Percentiles rank a stretch among this genome's conserved stretches.
These are phyloP conservation scores for Alternaria sp. DNA, from an alignment of 2,329 filamentous ascomycete species.

Conservation along the genomic window DNA sequence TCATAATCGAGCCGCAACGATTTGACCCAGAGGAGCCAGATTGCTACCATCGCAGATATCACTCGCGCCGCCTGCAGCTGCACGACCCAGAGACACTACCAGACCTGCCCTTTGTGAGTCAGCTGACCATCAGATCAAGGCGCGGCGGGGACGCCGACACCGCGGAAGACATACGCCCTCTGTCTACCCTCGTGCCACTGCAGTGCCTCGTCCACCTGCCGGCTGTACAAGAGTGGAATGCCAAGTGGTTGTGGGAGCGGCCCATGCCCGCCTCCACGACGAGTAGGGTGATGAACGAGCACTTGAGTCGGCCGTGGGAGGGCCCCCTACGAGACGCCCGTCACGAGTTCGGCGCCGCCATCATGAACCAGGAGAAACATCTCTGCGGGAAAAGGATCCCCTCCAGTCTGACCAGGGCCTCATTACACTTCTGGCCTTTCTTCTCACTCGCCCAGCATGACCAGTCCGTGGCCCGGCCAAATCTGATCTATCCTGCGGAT, in stretches of 20 bases:
- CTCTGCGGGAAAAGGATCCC: conserved; percentile 19
- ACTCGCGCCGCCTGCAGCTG: conserved; percentile 22
- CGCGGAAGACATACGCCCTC: conserved; percentile 23
- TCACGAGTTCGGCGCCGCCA: conserved; percentile 23
- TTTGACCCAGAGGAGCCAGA: conserved; percentile 15
- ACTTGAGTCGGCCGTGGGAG: conserved; percentile 22
- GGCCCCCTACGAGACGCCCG: conserved; percentile 22
- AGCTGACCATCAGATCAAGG: conserved; percentile 10
- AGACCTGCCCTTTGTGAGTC: conserved; percentile 19
- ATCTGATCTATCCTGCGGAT: conserved; percentile 21
- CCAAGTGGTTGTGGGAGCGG: conserved; percentile 21
- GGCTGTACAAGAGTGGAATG: conserved; percentile 18
- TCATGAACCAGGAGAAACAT: conserved; percentile 19
- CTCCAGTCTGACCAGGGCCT: conserved; percentile 15
- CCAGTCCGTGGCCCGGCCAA: conserved; percentile 17
- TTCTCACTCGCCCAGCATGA: conserved; percentile 14
- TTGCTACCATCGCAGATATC: conserved; percentile 18
- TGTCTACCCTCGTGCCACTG: conserved; percentile 22
- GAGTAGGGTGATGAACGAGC: conserved; percentile 20
- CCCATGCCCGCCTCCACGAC: conserved; percentile 18
- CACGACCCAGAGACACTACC: conserved; percentile 18
- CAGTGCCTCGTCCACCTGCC: conserved; percentile 22
- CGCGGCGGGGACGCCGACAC: conserved; percentile 3
- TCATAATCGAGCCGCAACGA: conserved; percentile 16
- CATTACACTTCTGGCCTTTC: conserved; percentile 21